phyloP scores from a whole-genome alignment of 345 rosid genomes.

The Citrus sinensis region DVS_A1.0 CM039164.1:3083501-3084000 shows the following conservation, averaged over 20 bases:
- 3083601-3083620: neutral
- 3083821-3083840: neutral
- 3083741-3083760: neutral
- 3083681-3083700: neutral
- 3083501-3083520: too few species aligned
- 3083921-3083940: neutral
- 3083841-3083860: neutral
- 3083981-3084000: neutral
- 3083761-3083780: neutral
- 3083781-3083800: neutral
- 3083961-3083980: neutral
- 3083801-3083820: neutral
- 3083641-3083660: neutral
- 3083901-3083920: neutral
- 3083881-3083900: neutral
- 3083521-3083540: too few species aligned
- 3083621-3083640: neutral
- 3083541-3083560: too few species aligned
- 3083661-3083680: neutral
- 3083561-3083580: too few species aligned
- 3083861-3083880: neutral
- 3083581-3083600: neutral
- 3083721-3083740: neutral
- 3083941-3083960: neutral
- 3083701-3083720: neutral